These are phyloP conservation scores for Setomelanomma holmii DNA, from an alignment of 2,329 filamentous ascomycete species.

Conservation along the genomic window DNA sequence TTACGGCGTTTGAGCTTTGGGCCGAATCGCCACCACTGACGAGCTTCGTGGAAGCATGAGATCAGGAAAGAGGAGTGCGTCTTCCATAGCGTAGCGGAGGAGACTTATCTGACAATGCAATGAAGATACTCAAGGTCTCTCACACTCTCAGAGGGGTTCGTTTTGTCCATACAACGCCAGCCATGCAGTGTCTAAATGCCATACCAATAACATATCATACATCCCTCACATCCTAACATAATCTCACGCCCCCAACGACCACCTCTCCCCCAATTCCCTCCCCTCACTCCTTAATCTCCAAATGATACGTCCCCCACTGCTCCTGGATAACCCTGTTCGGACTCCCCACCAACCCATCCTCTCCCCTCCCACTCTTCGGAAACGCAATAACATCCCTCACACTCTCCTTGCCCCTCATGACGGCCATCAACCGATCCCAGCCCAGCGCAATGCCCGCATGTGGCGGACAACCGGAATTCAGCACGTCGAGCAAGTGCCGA, in stretches of 20 bases:
- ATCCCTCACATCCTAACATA: not conserved
- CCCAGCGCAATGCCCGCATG: constrained; percentile 94
- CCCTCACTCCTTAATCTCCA: constrained; percentile 43
- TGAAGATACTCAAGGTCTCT: too few species aligned
- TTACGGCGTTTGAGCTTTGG: constrained; percentile 13
- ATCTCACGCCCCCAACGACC: not conserved
- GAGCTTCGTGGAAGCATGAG: not conserved
- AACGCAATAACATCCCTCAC: constrained; percentile 96
- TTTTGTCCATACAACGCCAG: not conserved
- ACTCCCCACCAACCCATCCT: constrained; percentile 82
- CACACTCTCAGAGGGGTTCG: too few species aligned
- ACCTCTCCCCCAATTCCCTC: not conserved
- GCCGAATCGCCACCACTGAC: too few species aligned
- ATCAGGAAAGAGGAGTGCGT: not conserved
- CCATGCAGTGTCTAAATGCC: not conserved
- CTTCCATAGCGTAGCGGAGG: not conserved
- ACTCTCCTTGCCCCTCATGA: constrained; percentile 77
- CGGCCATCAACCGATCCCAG: constrained; percentile 83
- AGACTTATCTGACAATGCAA: too few species aligned
- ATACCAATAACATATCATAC: not conserved
- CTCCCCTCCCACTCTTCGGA: constrained; percentile 89
- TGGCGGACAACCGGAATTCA: constrained; percentile 87
- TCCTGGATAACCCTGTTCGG: constrained; percentile 72
- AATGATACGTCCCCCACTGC: constrained; percentile 66
- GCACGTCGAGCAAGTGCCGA: constrained; percentile 80